These are phyloP conservation scores for Wickerhamiella infanticola DNA, from an alignment of 1,139 yeast genomes.

Conservation along the genomic window DNA sequence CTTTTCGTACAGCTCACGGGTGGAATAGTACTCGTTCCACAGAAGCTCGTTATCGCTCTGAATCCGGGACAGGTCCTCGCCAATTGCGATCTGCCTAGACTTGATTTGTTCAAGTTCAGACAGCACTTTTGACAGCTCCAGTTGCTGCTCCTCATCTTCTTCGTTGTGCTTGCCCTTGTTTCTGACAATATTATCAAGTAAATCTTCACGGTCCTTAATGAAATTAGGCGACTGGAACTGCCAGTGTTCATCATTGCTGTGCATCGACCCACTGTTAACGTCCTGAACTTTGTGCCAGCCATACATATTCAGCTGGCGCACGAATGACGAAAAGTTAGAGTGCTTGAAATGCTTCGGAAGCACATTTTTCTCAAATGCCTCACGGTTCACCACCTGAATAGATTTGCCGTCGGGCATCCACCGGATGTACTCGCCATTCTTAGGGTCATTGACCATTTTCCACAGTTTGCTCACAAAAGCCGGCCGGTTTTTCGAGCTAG, in stretches of 20 bases:
- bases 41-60: conserved; percentile 76
- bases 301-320: conserved; percentile 90
- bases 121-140: conserved; percentile 32
- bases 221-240: conserved; percentile 77
- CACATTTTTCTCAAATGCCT: conserved; percentile 67
- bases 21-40: conserved; percentile 77
- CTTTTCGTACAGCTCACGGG: conserved; percentile 69
- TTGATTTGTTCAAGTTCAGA: conserved; percentile 67
- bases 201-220: conserved; percentile 50
- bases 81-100: conserved; percentile 60
- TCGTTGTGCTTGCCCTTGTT: conserved; percentile 31
- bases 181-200: conserved; percentile 56
- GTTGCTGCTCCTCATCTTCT: conserved; percentile 29
- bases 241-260: conserved; percentile 44
- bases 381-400: conserved; percentile 72
- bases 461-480: conserved; percentile 81
- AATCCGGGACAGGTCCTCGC: conserved; percentile 70
- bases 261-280: conserved; percentile 49
- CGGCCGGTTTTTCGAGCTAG: neutral
- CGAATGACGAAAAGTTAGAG: conserved; percentile 87
- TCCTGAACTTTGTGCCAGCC: conserved; percentile 96
- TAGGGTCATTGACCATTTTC: conserved; percentile 82
- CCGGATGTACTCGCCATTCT: conserved; percentile 51
- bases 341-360: conserved; percentile 89
- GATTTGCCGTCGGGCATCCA: conserved; percentile 83